A percentile compares a stretch with the other conserved stretches of the same genome.
phyloP scores from a whole-genome alignment of 106 monocot species.

The Dactylorhiza incarnata region DNA sequence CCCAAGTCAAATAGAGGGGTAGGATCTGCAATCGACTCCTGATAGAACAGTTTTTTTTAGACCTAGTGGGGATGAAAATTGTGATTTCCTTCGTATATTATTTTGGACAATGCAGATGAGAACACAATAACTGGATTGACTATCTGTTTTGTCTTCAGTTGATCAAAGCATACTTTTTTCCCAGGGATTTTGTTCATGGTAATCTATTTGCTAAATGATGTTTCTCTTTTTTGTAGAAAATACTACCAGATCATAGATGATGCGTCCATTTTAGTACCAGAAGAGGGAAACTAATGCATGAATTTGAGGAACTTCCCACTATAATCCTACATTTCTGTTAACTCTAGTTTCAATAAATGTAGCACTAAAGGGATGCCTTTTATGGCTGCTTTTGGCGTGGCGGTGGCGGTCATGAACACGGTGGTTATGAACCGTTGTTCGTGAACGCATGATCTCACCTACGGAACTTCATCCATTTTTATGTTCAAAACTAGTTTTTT shows the following conservation, averaged over 20 bases:
- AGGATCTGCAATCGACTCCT: background rate
- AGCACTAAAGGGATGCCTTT: background rate
- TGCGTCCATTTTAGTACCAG: background rate
- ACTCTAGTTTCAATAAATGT: background rate
- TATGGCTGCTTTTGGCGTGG: background rate
- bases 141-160: background rate
- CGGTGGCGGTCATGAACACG: no score
- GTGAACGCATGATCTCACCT: no score
- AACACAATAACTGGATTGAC: background rate
- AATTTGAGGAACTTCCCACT: background rate
- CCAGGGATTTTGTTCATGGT: background rate
- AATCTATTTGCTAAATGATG: no score
- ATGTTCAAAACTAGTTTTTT: no score
- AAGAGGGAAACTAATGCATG: background rate
- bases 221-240: background rate
- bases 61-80: background rate
- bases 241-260: background rate
- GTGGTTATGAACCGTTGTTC: no score
- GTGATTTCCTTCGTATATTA: background rate
- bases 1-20: conserved; percentile 20
- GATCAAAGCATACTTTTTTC: background rate
- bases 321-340: background rate
- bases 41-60: background rate
- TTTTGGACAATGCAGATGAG: background rate
- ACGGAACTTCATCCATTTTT: no score